Base-by-base conservation (phyloP, 768 basidiomycete genomes). In the button mushroom (Agaricus bisporus) region DNA sequence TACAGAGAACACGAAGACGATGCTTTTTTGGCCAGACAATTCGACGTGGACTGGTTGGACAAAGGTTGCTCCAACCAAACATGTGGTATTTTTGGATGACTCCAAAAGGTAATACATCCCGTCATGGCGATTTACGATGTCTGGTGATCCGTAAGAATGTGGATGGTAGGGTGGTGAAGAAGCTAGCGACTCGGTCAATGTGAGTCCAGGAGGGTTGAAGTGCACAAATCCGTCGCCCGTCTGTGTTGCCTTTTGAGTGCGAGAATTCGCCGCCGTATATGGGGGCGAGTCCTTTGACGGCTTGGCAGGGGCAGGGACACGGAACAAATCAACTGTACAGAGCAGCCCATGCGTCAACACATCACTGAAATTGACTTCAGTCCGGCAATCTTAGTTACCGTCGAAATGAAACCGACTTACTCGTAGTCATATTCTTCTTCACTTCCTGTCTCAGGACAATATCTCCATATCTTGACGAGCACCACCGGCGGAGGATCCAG, bases 321-420 rank as follows among this genome's bases (percentile, higher is more conserved):
- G 84, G 57, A 87, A 88, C 15, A 91, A 72, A 67, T 91, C 89
- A 38, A 87, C 86, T 2, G 83, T 86, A 66, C 89, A 90, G 14
- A 91, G 64, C 11, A 89, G 72, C 2, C 88, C 89, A 28, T 81
- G 73, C n/a, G 72, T 72, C 51, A 83, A 78, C 42, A 85, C 66
- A 39, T 79, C 77, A 41, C 87, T 88, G 61, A 0, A n/a, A 54
- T 42, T 58, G 41, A 17, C 62, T 54, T 49, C 50, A 55, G 59
- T 49, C 22, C 51, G 56, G 42, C 53, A 37, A 44, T 56, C 42
- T 45, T n/a, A n/a, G n/a, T n/a, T 20, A 29, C 6, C 46, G 17
- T 18, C 29, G 49, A 39, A 28, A 41, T 32, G 32, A 52, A 17
- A 55, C 61, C 73, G 29, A 12, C n/a, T 26, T 66, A 81, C 80